These are phyloP conservation scores for Plantago coronopus DNA, from an alignment of 305 asterid genomes.

Conservation along the genomic window DNA sequence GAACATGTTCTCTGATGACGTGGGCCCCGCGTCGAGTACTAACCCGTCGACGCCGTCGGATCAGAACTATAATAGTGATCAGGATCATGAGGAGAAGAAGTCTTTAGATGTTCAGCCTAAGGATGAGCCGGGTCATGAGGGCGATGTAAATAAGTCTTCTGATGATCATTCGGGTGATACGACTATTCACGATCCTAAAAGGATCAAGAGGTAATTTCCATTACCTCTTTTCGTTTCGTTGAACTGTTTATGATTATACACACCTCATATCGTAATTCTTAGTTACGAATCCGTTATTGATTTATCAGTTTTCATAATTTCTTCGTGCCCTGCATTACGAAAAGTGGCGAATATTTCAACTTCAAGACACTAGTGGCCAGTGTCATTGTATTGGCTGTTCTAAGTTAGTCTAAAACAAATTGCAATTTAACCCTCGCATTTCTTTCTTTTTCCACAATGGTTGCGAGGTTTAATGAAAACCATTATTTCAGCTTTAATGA, in stretches of 20 bases:
- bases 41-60: constrained; percentile 70
- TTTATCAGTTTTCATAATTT: background rate
- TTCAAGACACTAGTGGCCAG: too few species aligned
- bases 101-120: constrained; percentile 35
- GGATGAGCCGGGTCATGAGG: constrained; percentile 65
- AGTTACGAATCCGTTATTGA: too few species aligned
- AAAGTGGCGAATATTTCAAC: too few species aligned
- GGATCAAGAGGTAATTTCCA: constrained; percentile 63
- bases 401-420: too few species aligned
- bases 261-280: too few species aligned
- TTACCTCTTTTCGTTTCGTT: too few species aligned
- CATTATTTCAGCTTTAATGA: too few species aligned
- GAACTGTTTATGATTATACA: too few species aligned
- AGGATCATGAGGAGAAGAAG: constrained; percentile 26
- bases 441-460: too few species aligned
- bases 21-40: constrained; percentile 34
- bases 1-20: constrained; percentile 66
- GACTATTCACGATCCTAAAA: constrained; percentile 58
- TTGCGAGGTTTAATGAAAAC: too few species aligned
- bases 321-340: too few species aligned
- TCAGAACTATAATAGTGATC: constrained; percentile 54
- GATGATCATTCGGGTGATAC: constrained; percentile 33
- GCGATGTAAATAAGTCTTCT: constrained; percentile 30
- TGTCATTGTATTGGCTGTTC: too few species aligned
- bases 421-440: background rate